Evolutionary conservation across 2,329 filamentous ascomycete genomes (phyloP).

Genomic region (Laburnicola sp.): DNA sequence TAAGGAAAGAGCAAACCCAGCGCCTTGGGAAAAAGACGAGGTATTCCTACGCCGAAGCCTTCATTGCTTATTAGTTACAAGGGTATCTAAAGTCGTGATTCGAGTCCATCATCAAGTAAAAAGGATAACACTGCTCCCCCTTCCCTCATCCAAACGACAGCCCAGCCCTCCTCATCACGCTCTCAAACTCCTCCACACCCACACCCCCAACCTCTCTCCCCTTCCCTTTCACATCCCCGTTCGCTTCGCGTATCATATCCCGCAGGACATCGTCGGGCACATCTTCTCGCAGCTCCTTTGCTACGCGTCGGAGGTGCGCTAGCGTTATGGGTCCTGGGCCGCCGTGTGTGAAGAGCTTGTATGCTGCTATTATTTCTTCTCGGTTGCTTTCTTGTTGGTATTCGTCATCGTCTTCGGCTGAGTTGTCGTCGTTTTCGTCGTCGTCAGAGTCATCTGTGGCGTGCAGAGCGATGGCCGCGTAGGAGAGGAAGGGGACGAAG

Average conservation of each 20-base stretch:
- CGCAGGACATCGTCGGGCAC: conserved; percentile 79
- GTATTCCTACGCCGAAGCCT: too few relatives aligned
- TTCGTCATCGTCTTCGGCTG: conserved; percentile 47
- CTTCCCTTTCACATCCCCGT: conserved; percentile 64
- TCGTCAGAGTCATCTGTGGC: conserved; percentile 28
- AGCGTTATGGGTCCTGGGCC: conserved; percentile 72
- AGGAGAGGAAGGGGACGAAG: conserved; percentile 81
- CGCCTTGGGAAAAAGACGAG: too few relatives aligned
- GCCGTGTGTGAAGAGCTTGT: conserved; percentile 71
- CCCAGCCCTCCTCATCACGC: conserved; percentile 81
- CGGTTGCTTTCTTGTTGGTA: conserved; percentile 44
- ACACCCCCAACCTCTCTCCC: conserved; percentile 69
- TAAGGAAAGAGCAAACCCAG: too few relatives aligned
- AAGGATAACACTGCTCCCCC: not conserved
- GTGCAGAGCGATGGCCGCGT: conserved; percentile 84
- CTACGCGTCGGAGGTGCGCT: conserved; percentile 75
- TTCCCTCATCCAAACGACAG: conserved; percentile 67
- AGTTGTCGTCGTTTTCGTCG: conserved; percentile 46
- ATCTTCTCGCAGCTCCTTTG: conserved; percentile 79
- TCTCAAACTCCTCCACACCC: conserved; percentile 77
- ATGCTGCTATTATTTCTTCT: conserved; percentile 79
- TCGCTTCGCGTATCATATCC: conserved; percentile 96
- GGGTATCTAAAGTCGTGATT: conserved; percentile 4
- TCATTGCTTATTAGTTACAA: not conserved
- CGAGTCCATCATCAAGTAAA: not conserved